Conservation (phyloP, 139 green algal species). For the Chlamydomonas sp. region DNA sequence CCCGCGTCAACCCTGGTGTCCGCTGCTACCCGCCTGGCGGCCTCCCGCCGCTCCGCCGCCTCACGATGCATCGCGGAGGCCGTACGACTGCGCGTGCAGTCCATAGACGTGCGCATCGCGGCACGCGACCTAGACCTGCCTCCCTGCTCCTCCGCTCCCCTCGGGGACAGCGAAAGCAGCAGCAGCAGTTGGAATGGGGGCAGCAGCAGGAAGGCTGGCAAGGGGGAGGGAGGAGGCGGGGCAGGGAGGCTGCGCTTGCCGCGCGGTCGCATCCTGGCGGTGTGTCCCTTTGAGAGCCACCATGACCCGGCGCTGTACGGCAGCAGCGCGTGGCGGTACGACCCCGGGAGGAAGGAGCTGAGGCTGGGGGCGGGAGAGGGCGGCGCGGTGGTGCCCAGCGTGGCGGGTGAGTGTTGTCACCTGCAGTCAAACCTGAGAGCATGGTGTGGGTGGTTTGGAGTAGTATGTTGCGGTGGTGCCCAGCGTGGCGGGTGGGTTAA, state of each 20-base stretch:
- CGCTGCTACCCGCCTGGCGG: conserved; percentile 23
- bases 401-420: conserved; percentile 50
- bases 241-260: conserved; percentile 28
- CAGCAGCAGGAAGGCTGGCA: background rate
- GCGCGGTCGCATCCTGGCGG: conserved; percentile 67
- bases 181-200: background rate
- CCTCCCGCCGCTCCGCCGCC: conserved; percentile 33
- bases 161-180: background rate
- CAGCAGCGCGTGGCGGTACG: conserved; percentile 33
- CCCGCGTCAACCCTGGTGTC: conserved; percentile 1
- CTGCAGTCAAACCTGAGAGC: background rate
- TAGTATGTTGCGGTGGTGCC: background rate
- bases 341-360: conserved; percentile 57
- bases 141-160: background rate
- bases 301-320: conserved; percentile 60
- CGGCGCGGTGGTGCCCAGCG: conserved; percentile 56
- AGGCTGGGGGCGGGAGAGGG: conserved; percentile 40
- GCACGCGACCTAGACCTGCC: conserved; percentile 29
- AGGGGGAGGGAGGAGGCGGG: background rate
- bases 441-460: too few relatives aligned
- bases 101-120: conserved; percentile 71
- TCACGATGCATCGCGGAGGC: conserved; percentile 60
- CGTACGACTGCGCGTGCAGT: conserved; percentile 62
- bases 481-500: background rate
- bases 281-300: conserved; percentile 74